Conservation (phyloP, 306 rosid species). For the Gleditsia sinensis region DNA sequence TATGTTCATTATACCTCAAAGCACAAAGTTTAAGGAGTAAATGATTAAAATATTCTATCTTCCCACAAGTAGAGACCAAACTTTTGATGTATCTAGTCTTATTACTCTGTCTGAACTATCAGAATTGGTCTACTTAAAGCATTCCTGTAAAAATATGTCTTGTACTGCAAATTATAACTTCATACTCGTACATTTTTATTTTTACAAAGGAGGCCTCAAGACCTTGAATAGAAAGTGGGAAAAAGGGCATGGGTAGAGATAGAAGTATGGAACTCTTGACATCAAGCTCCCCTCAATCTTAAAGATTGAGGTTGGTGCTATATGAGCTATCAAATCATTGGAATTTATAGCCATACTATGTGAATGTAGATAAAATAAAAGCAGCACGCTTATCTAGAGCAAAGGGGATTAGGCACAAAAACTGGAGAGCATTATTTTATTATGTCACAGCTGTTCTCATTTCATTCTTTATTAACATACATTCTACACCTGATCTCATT, state of each 20-base stretch:
- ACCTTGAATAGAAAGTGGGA: no score
- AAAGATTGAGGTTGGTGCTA: no score
- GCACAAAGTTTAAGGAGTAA: not conserved
- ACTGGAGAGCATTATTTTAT: constrained; percentile 25
- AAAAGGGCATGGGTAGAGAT: no score
- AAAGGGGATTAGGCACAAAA: not conserved
- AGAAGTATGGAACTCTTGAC: no score
- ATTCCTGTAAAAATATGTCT: not conserved
- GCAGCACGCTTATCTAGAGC: not conserved
- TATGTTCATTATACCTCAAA: not conserved
- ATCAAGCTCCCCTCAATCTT: no score
- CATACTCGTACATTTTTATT: no score
- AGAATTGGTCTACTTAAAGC: not conserved
- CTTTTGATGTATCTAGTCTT: not conserved
- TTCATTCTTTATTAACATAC: constrained; percentile 26
- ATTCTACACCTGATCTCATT: not conserved
- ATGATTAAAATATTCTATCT: not conserved
- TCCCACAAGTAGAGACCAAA: not conserved
- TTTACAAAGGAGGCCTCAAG: no score
- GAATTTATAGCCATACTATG: no score
- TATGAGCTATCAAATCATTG: no score
- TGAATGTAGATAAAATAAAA: not conserved
- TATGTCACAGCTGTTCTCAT: constrained; percentile 27
- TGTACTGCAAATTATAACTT: not conserved
- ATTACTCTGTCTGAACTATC: not conserved